These are phyloP conservation scores for Fomitiporia mediterranea DNA, from an alignment of 1,284 basidiomycete species.

Conservation along the genomic window DNA sequence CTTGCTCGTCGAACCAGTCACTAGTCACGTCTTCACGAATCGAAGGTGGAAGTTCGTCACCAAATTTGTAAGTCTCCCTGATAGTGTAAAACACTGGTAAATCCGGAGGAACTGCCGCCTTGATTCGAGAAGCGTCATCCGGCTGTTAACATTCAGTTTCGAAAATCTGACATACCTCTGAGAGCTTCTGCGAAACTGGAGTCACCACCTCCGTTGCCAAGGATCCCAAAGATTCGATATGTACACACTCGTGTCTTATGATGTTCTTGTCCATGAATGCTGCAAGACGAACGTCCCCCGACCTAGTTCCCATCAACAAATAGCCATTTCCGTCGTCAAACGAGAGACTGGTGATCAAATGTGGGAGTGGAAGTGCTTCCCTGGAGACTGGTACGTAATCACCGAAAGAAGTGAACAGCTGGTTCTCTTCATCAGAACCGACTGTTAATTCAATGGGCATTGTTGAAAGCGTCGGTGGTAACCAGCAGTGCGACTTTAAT, in stretches of 20 bases:
- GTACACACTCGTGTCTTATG: neutral
- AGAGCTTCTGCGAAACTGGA: neutral
- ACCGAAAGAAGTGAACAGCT: neutral
- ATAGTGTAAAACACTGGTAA: neutral
- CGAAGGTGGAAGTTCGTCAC: neutral
- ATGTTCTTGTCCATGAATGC: neutral
- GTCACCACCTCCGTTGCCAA: neutral
- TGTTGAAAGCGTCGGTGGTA: neutral
- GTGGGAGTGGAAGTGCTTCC: neutral
- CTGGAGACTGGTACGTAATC: neutral
- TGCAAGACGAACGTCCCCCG: constrained; percentile 2
- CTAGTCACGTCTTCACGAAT: neutral
- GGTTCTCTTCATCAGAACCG: neutral
- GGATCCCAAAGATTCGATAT: neutral
- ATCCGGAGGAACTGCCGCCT: neutral
- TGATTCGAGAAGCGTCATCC: too few species aligned
- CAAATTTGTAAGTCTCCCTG: neutral
- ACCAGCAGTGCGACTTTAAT: neutral
- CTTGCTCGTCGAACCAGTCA: neutral
- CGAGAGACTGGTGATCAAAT: neutral
- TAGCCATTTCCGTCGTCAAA: constrained; percentile 12
- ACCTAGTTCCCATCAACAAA: neutral
- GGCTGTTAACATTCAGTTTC: too few species aligned
- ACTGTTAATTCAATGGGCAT: too few species aligned
- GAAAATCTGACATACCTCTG: neutral